Base-by-base conservation (phyloP, 495 filamentous ascomycete genomes). In the Clohesyomyces aquaticus region DNA sequence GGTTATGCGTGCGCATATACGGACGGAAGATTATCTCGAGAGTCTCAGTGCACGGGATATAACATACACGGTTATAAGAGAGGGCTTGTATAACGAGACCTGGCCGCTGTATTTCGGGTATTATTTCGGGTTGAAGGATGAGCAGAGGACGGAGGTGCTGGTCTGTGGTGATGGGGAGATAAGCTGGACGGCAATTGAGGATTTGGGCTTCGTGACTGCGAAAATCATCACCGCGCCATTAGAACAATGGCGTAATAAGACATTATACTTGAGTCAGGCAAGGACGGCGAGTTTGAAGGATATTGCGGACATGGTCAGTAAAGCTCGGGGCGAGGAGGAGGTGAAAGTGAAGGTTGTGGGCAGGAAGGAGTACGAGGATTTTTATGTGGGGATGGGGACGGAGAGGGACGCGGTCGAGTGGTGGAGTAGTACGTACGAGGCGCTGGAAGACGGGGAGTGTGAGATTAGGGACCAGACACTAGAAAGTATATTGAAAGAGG, bases 1-100 rank as follows among this genome's bases (percentile, higher is more conserved):
- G 32, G 87, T 91, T 1, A 91, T 90, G 87, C 81, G 80, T 28
- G 87, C 87, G 11, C 87, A 91, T 66, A 77, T 88, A 16, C 75
- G 75, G 47, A 88, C 87, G 0, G 86, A 91, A 65, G 66, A 70
- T 4, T 85, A 85, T 65, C 78, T 90, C 11, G 62, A 74, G 16
- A 51, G 72, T 1, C 65, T 81, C n/a, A n/a, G n/a, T n/a, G n/a
- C n/a, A 16, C 3, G 60, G 0, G 67, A 65, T 3, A 61, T 82
- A 0, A 75, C 75, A 18, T 81, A 77, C 42, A 89, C 86, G 0
- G 53, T 76, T 10, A 69, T 89, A 26, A 78, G 88, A 1, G 83
- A 87, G 73, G 88, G 87, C 0, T 60, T 90, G 27, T 90, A 90
- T 66, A 79, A 80, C 9, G 85, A 89, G 74, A 85, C 82, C 4